A percentile compares a stretch with the other conserved stretches of the same genome.
Conservation (phyloP, 768 basidiomycete genomes). For the Kwoniella sp. region DNA sequence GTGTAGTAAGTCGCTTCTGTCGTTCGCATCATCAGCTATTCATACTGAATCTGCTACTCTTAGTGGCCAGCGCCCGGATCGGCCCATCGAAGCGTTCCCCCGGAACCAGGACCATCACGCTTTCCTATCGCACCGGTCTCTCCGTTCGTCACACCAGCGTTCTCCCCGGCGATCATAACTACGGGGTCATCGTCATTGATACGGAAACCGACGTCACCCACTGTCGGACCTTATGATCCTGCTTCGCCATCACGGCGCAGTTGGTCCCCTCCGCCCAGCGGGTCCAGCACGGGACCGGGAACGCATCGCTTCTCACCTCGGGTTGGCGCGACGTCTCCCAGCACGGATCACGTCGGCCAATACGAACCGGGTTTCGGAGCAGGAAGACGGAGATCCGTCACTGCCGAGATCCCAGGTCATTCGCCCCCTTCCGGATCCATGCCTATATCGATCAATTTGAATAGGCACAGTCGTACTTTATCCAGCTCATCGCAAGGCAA, state of each 20-base stretch:
- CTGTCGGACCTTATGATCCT: slow-evolving; percentile 12
- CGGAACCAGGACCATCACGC: slow-evolving; percentile 15
- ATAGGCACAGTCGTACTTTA: slow-evolving; percentile 23
- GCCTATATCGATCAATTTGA: slow-evolving; percentile 15
- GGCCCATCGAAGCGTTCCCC: slow-evolving; percentile 1
- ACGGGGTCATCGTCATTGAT: not conserved
- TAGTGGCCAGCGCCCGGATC: slow-evolving; percentile 36
- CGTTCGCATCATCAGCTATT: not conserved
- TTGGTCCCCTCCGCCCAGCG: slow-evolving; percentile 2
- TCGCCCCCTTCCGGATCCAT: slow-evolving; percentile 16
- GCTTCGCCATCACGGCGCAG: slow-evolving; percentile 4
- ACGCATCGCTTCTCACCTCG: slow-evolving; percentile 12
- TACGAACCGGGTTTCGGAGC: too few species aligned
- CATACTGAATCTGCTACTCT: too few species aligned
- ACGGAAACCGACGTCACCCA: slow-evolving; percentile 23
- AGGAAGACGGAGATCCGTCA: slow-evolving; percentile 24
- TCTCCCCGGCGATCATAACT: slow-evolving; percentile 31
- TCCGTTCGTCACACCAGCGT: slow-evolving; percentile 41
- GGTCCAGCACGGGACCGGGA: not conserved
- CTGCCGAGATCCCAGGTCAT: slow-evolving; percentile 12
- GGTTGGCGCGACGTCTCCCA: slow-evolving; percentile 14
- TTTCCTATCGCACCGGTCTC: slow-evolving; percentile 32
- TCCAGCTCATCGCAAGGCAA: slow-evolving; percentile 31
- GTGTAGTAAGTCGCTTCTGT: slow-evolving; percentile 40
- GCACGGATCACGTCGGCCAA: too few species aligned